phyloP scores from a whole-genome alignment of 2,329 filamentous ascomycete genomes.

The Teratosphaeria nubilosa region DNA sequence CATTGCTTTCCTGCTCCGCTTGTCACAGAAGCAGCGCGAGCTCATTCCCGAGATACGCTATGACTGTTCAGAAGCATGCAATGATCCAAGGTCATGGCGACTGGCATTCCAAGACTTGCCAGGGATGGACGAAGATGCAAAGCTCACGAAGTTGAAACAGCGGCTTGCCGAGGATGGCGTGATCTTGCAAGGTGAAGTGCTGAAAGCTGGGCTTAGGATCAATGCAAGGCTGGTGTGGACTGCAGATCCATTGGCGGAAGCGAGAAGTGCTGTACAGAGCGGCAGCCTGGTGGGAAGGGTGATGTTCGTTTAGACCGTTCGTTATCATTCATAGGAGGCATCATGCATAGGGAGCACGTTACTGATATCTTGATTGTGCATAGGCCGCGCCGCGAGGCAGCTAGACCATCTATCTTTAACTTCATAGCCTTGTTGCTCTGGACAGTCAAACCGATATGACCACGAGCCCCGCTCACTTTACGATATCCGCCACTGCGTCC shows the following conservation, averaged over 20 bases:
- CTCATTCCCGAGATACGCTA: conserved; percentile 2
- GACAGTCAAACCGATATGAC: background rate
- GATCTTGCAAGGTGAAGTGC: conserved; percentile 1
- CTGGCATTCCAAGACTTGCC: conserved; percentile 1
- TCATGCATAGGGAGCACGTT: background rate
- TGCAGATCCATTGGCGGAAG: conserved; percentile 1
- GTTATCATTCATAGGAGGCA: background rate
- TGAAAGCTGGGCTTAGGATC: conserved; percentile 2
- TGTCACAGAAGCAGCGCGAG: background rate
- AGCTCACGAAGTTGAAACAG: background rate
- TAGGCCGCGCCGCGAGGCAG: background rate
- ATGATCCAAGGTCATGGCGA: background rate
- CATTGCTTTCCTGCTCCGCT: background rate
- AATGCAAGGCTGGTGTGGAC: conserved; percentile 2
- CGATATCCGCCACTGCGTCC: conserved; percentile 68
- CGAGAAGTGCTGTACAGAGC: background rate
- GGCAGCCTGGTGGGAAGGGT: conserved; percentile 2
- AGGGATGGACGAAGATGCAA: conserved; percentile 2
- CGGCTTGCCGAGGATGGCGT: conserved; percentile 1
- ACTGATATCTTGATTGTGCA: background rate
- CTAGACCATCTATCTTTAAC: background rate
- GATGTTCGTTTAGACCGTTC: conserved; percentile 1
- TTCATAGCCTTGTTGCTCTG: background rate
- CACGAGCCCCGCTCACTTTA: conserved; percentile 25
- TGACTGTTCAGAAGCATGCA: background rate